Evolutionary conservation across 805 yeast species (phyloP), one percentile per base, ranked within the genome.

Genomic region (Zygotorulaspora danielsina): DNA sequence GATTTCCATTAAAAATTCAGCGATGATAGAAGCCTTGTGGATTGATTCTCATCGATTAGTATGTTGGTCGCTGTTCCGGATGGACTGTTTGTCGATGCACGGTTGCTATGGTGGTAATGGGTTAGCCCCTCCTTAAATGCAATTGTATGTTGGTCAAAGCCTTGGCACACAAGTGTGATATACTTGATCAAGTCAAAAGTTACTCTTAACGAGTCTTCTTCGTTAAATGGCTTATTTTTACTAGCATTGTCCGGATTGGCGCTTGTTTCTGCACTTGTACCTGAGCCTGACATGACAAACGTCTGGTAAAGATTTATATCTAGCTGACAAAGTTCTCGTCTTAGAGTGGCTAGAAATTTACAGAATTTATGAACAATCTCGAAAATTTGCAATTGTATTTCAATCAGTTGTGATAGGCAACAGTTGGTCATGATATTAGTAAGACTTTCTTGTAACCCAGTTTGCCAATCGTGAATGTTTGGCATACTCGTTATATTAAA

Each of bases 331-430:
- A 55, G 34, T 34, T 46, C 49, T 4, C 39, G 35, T 37, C 55
- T 47, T 45, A 54, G 38, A 15, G 63, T 46, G 1, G 54, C 53
- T 19, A 59, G 48, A 36, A 55, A 61, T 37, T 56, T 58, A 37
- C 62, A 57, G 33, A 53, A 61, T 34, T 58, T 54, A 37, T 56
- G 55, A 15, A 59, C 44, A 4, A 57, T 51, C 34, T 60, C 64
- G 26, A 58, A 50, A 6, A 59, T 50, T 41, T 58, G 62, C 10
- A 55, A 35, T 36, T 57, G 62, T n/a, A 59, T 43, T 12, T 55
- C 50, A 29, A 57, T 48, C 18, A 60, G 36, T 26, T 53, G 50
- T 15, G 53, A 46, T 16, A 53, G 33, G 32, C 54, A 55, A 37
- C 48, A 51, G 33, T 55, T 57, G 17, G 58, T 54, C 55, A 60